Evolutionary conservation across 140 eudicot genomes (phyloP), one percentile per base, ranked within the genome.

Genomic region (Stevia rebaudiana): DNA sequence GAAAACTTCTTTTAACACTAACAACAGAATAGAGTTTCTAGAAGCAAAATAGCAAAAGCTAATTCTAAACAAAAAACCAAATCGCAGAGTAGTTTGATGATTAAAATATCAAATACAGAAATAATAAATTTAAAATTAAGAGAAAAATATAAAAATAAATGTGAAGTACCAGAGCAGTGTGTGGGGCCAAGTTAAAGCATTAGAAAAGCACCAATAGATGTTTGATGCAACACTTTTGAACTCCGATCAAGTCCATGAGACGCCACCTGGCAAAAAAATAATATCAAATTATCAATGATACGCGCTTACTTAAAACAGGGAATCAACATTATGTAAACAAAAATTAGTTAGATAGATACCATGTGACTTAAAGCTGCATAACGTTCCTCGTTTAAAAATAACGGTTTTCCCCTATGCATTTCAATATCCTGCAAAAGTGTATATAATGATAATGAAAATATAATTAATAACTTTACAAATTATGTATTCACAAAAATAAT

Each of bases 201-300:
- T 83, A 88, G 78, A 66, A 88, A 81, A 25, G 88, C 74, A 71
- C 94, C 96, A 23, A 83, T 76, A 2, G 96, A 79, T 74, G 95
- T 92, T 72, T 83, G 96, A 53, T 90, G 95, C 66, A 92, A 81
- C 76, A 92, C 98, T 76, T 83, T 92, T n/a, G 98, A 85, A 78
- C 91, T 83, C 40, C 94, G 87, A 76, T 92, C 98, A 21, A 92
- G 86, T 30, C 96, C 98, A 76, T 92, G 98, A 56, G 98, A 85
- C 23, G 97, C 97, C 74, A 89, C 97, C 97, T 86, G 48, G 51
- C 22, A 36, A 55, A 41, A 44, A 60, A 70, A 47, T 12, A 43
- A 4, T 28, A 28, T 28, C 4, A 28, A 28, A n/a, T n/a, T n/a
- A n/a, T 54, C 19, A 48, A 31, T 28, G 17, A 62, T 24, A 3